Evolutionary conservation across 371 early-diverging fungal species (phyloP), one percentile per base, ranked within the genome.

Genomic region (Massospora cicadina): DNA sequence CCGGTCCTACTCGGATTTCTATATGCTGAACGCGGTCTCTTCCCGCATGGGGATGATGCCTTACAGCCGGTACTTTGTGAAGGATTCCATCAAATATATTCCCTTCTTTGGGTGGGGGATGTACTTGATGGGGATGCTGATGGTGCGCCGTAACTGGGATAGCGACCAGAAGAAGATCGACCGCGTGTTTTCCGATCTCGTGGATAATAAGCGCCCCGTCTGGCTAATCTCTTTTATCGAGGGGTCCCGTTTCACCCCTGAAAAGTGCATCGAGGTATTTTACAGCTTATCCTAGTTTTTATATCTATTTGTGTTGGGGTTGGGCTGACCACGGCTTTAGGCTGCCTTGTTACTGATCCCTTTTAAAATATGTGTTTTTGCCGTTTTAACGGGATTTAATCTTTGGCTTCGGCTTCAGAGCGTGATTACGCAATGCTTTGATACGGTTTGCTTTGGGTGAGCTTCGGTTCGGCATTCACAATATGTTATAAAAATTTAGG

Each of bases 211-310:
- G 57, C 75, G 81, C 13, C 86, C 86, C 0, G 84, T 82, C 10
- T 88, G 85, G 85, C 71, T 88, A n/a, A 79, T 86, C 59, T 79
- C 76, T 55, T 88, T 81, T 69, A 76, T 83, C 25, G 88, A 88
- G 67, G 88, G 88, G 24, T 82, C 86, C 23, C 76, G 88, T 10
- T 66, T 80, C 10, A 85, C 81, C 0, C 74, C 76, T 1, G 68
- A 72, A 55, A 88, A 88, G 67, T 71, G 82, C 5, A 66, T 66
- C 25, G 82, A 81, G 58, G 80, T 79, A 66, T 63, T 61, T 27
- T 54, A 25, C 1, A 13, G 23, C 26, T 55, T 3, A n/a, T 54
- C 10, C 5, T 43, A 5, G 43, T 43, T 10, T 43, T 43, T 43
- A 10, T 5, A 17, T 43, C 5, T 43, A 43, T 43, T 43, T 17